Evolutionary conservation across 1,284 basidiomycete species (phyloP).

Genomic region (Rhodotorula sp.): DNA sequence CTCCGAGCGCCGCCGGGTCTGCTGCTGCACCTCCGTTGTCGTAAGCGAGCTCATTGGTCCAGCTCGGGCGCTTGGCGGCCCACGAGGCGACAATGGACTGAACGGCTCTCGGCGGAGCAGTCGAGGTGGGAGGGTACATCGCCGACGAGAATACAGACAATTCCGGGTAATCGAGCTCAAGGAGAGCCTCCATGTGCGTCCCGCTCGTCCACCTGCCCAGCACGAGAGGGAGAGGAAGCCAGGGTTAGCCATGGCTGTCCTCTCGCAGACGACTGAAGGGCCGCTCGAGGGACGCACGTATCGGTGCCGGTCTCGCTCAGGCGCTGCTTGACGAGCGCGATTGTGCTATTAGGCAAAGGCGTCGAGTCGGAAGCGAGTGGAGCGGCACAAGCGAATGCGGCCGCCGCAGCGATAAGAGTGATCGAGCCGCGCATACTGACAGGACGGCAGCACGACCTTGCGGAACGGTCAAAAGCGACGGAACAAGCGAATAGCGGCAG

Average conservation of each 20-base stretch:
- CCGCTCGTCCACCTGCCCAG: constrained; percentile 73
- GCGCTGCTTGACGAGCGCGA: constrained; percentile 5
- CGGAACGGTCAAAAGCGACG: background rate
- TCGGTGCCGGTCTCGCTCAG: constrained; percentile 9
- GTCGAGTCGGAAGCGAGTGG: background rate
- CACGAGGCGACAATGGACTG: constrained; percentile 30
- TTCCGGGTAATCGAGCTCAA: constrained; percentile 65
- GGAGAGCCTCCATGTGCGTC: constrained; percentile 69
- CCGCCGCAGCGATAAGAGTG: background rate
- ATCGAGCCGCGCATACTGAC: background rate
- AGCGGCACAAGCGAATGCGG: constrained; percentile 1
- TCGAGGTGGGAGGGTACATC: constrained; percentile 54
- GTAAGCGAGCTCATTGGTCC: constrained; percentile 25
- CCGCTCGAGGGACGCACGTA: constrained; percentile 11
- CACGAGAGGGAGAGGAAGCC: background rate
- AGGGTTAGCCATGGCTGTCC: background rate
- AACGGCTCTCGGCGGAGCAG: constrained; percentile 15
- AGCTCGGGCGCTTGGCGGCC: constrained; percentile 18
- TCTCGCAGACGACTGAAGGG: background rate
- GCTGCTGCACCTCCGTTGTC: constrained; percentile 34
- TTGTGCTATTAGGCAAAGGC: background rate
- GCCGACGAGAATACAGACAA: constrained; percentile 62
- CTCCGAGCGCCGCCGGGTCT: constrained; percentile 39
- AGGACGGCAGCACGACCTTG: background rate
- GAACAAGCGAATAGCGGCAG: background rate